Conservation (phyloP, 2,329 filamentous ascomycete species). For the Mycosphaerella arachidis region DNA sequence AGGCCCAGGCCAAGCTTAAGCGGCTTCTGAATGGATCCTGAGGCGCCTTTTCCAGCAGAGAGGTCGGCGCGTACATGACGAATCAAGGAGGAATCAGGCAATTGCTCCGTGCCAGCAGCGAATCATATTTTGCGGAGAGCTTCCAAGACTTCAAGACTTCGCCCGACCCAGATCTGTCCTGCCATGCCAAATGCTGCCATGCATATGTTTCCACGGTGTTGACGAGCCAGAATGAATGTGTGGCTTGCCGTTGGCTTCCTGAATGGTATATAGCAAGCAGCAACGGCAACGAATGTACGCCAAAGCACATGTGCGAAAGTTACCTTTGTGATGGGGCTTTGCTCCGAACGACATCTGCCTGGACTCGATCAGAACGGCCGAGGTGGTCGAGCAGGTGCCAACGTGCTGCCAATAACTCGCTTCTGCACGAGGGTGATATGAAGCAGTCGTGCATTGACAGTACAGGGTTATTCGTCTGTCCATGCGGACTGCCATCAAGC, state of each 20-base stretch:
- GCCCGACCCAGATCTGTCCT: background rate
- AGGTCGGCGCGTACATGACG: background rate
- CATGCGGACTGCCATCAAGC: background rate
- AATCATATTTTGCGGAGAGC: background rate
- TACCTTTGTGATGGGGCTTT: background rate
- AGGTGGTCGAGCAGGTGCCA: background rate
- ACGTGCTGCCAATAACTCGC: background rate
- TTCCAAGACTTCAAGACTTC: background rate
- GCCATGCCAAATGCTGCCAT: background rate
- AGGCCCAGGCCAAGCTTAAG: slow-evolving; percentile 9
- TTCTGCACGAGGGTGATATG: background rate
- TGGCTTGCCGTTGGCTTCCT: background rate
- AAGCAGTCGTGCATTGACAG: background rate
- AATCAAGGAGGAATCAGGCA: background rate
- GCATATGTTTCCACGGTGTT: background rate
- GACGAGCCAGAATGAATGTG: background rate
- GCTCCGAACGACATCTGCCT: background rate
- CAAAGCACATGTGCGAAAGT: background rate
- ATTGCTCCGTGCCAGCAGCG: background rate
- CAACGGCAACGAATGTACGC: background rate
- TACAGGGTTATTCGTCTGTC: background rate
- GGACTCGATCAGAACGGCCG: background rate
- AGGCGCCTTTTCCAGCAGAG: background rate
- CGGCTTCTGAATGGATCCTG: slow-evolving; percentile 1
- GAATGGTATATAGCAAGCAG: background rate